Conservation (phyloP, 2,329 filamentous ascomycete genomes). For the Pestalotiopsis sp. region DNA sequence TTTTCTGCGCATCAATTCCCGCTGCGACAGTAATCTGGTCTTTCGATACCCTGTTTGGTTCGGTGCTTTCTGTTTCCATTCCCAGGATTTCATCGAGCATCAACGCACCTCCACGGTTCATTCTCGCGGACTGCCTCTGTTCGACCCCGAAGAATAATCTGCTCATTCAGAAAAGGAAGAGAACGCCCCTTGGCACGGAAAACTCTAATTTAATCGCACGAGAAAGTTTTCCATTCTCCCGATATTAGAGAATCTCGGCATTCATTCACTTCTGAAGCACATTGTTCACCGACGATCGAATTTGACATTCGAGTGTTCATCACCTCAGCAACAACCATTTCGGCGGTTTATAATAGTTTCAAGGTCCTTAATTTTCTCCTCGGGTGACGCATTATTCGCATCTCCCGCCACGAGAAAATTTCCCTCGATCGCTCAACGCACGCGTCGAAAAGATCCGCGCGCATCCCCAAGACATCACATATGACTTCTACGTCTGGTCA, state of each 20-base stretch:
- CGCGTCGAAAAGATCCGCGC: constrained; percentile 20
- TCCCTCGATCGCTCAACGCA: constrained; percentile 13
- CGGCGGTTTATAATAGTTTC: constrained; percentile 4
- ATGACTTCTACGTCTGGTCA: constrained; percentile 65
- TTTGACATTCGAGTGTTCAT: constrained; percentile 20
- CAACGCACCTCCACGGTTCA: neutral
- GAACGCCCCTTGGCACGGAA: neutral
- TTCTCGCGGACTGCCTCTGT: constrained; percentile 1
- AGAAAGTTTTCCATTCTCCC: constrained; percentile 1
- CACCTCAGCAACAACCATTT: constrained; percentile 2
- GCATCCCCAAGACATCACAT: constrained; percentile 37
- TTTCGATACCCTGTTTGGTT: constrained; percentile 9
- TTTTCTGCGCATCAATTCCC: constrained; percentile 4
- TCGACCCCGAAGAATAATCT: neutral
- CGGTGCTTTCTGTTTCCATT: constrained; percentile 8
- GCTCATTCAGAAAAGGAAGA: neutral
- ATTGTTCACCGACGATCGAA: constrained; percentile 11
- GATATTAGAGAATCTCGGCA: constrained; percentile 3
- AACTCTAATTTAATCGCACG: constrained; percentile 14
- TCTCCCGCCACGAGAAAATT: neutral
- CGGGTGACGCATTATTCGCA: constrained; percentile 5
- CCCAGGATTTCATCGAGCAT: constrained; percentile 8
- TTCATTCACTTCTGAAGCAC: constrained; percentile 12
- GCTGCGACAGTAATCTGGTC: constrained; percentile 7
- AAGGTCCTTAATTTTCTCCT: constrained; percentile 6